phyloP scores from a whole-genome alignment of 2,329 filamentous ascomycete species.

The Cercospora beticola region DNA sequence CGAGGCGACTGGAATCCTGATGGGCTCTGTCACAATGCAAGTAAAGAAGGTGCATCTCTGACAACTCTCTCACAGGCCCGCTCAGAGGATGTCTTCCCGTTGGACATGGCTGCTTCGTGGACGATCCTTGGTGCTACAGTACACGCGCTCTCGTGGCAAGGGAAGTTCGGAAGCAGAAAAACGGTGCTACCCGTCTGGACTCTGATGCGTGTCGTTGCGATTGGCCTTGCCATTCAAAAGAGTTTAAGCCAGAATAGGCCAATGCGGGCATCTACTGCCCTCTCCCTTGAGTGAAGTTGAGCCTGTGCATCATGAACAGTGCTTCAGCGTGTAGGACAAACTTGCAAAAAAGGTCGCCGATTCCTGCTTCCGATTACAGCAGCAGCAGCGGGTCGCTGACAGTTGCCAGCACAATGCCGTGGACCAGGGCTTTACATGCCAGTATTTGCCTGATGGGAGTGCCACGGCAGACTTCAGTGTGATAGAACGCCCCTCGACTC shows the following conservation, averaged over 20 bases:
- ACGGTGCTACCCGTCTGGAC: neutral
- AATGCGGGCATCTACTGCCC: neutral
- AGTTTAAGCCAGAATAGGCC: neutral
- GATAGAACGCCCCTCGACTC: conserved; percentile 5
- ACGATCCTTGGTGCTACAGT: neutral
- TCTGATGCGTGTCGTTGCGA: conserved; percentile 3
- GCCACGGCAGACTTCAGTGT: neutral
- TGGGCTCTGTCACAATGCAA: neutral
- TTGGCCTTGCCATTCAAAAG: neutral
- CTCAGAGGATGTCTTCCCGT: neutral
- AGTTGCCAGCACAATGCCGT: neutral
- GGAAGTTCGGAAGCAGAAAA: neutral
- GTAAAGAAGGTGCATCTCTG: neutral
- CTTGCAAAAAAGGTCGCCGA: neutral
- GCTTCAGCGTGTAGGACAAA: neutral
- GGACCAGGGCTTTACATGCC: neutral
- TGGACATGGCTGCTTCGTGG: conserved; percentile 15
- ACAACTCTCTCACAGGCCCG: neutral
- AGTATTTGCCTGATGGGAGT: neutral
- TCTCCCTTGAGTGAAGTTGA: conserved; percentile 2
- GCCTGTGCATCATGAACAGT: neutral
- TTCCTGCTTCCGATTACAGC: conserved; percentile 6
- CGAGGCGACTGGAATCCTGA: neutral
- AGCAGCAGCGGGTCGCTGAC: neutral
- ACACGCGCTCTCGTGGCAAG: conserved; percentile 8